Base-by-base conservation (phyloP, 2,329 filamentous ascomycete genomes). In the Apiospora malaysiana region DNA sequence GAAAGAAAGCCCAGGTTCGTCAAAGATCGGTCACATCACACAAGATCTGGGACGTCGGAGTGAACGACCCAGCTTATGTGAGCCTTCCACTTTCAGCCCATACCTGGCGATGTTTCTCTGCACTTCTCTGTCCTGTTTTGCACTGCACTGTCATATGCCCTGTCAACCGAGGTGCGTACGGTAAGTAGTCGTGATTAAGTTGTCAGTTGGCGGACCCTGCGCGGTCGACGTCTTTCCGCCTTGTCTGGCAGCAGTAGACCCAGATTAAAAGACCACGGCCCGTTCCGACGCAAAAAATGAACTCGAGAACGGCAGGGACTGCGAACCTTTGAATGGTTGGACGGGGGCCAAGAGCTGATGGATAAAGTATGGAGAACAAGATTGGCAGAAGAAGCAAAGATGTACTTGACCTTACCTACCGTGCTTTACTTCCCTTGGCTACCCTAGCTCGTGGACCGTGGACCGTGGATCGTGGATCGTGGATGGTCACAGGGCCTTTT, bases 1-100 rank as follows among this genome's bases (percentile, higher is more conserved):
- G 32, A 63, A 40, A 14, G 32, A 40, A n/a, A 18, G 40, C 56
- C 56, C 14, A 40, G 27, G 56, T 63, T 63, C 32, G 32, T 63
- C 56, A 63, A 32, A 63, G 56, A 67, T 43, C 65, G 81, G 81
- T 86, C 84, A 85, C 82, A 82, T 86, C 78, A 76, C 80, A 87
- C 85, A 84, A 85, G 84, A 87, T 87, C 85, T 85, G 76, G 75
- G 75, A 79, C 78, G 78, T 73, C 76, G 77, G 78, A 78, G 76
- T 76, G 77, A 71, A 63, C 56, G 9, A 63, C 32, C 32, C 56
- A 70, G 73, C 75, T 73, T 77, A 78, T 77, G 79, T 77, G 76
- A 77, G 79, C 77, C 78, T 74, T 76, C 75, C 76, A 75, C 78
- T 74, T 76, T 75, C 76, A 75, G 75, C 72, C 73, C 75, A 75